phyloP scores from a whole-genome alignment of 257 asterid genomes.

The Lavandula angustifolia region DNA sequence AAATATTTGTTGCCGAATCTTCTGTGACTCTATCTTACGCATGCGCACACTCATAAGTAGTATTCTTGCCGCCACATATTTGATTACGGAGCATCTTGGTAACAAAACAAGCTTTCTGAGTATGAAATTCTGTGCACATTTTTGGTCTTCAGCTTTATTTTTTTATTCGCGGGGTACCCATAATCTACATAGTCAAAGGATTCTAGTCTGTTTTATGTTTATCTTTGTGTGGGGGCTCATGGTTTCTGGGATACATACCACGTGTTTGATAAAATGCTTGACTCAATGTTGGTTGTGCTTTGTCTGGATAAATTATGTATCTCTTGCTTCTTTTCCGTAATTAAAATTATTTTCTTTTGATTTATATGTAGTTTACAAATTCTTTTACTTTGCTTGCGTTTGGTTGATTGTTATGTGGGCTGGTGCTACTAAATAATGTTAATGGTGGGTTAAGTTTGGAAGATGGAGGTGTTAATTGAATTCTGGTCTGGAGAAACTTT shows the following conservation, averaged over 20 bases:
- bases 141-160: background rate
- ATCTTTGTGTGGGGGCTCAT: background rate
- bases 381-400: background rate
- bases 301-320: background rate
- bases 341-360: background rate
- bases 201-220: background rate
- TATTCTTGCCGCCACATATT: conserved; percentile 7
- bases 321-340: conserved; percentile 18
- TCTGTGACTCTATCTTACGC: background rate
- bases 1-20: background rate
- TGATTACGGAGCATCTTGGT: background rate
- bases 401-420: background rate
- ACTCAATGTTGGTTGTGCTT: conserved; percentile 19
- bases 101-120: background rate
- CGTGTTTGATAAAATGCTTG: conserved; percentile 31
- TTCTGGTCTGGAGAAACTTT: conserved; percentile 12
- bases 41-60: background rate
- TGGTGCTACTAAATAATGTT: too few species aligned
- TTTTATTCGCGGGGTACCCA: conserved; percentile 10
- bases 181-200: background rate
- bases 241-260: conserved; percentile 24
- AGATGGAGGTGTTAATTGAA: conserved; percentile 1
- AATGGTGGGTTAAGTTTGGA: too few species aligned
- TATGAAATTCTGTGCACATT: conserved; percentile 1
- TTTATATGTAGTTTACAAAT: background rate